Base-by-base conservation (phyloP, 2,329 filamentous ascomycete species). In the Fusarium sp. region DNA sequence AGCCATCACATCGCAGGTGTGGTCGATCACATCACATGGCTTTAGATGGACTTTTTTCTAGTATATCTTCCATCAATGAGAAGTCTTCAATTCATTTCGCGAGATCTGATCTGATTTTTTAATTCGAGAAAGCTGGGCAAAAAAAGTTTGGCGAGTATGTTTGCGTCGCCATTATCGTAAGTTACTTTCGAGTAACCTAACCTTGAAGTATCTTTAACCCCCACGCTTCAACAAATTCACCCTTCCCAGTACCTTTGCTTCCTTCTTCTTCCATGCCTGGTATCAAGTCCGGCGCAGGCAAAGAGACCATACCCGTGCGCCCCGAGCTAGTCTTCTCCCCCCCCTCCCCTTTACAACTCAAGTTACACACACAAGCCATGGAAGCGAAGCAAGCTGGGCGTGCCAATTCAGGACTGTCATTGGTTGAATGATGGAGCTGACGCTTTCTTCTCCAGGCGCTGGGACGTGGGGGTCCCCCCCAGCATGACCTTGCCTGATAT, bases 391-490 rank as follows among this genome's bases (percentile, higher is more conserved):
- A 64, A 59, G 37, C 64, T 57, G 56, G 70, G 62, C 61, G 20
- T 63, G 63, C 59, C 67, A 75, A 77, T 77, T 76, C 69, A 27
- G 22, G 42, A 24, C 47, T 8, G 34, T 37, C 27, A 77, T 77
- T 77, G 75, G 75, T 50, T 20, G 37, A 22, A 24, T n/a, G 9
- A 4, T n/a, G 35, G 52, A 37, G 58, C 62, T 59, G 63, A 64
- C 42, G 40, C 37, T 62, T 31, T 40, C 37, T 47, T 57, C 57
- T 68, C 52, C 16, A 66, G 34, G 37, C 29, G 29, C 27, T 50
- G 13, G 5, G 24, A 8, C 75, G 75, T 77, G 75, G 75, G 75
- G 75, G 75, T 66, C 66, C 14, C 31, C 27, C 27, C 16, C 24
- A 29, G 54, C 16, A 47, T 20, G 50, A 54, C 31, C 40, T 38